phyloP scores from a whole-genome alignment of 768 basidiomycete genomes.

The Tricholomella constricta region DNA sequence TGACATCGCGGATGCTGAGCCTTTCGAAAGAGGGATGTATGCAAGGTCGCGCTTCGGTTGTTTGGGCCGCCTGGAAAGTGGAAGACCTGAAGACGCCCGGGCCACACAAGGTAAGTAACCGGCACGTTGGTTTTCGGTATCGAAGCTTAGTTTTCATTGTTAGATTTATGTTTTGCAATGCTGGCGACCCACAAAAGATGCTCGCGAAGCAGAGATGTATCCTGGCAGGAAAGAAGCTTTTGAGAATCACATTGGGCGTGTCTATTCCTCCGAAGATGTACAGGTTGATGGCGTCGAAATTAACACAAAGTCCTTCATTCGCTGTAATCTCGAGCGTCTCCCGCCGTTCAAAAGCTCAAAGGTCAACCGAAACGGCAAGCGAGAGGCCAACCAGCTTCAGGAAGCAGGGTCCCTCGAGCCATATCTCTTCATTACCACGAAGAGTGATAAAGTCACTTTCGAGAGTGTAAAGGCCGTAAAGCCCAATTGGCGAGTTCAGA shows the following conservation, averaged over 20 bases:
- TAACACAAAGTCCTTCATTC: neutral
- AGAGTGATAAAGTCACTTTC: no score
- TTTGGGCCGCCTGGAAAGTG: neutral
- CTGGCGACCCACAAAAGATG: neutral
- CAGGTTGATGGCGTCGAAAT: neutral
- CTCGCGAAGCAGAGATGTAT: neutral
- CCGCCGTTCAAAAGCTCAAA: neutral
- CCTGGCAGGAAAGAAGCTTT: no score
- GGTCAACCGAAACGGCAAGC: neutral
- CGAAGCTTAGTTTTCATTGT: neutral
- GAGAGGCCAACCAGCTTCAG: no score
- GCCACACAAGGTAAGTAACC: no score
- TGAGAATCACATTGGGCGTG: no score
- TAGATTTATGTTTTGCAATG: slow-evolving; percentile 5
- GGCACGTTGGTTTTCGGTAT: neutral
- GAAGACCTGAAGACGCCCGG: neutral
- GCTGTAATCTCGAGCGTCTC: neutral
- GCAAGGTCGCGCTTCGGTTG: no score
- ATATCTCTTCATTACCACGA: no score
- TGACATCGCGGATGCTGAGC: neutral
- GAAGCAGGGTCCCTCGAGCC: neutral
- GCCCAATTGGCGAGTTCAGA: no score
- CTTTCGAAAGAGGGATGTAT: neutral
- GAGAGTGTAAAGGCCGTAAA: no score
- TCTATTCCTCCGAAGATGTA: neutral